Base-by-base conservation (phyloP, 1,139 yeast genomes). In the Kluyveromyces sp. region DNA sequence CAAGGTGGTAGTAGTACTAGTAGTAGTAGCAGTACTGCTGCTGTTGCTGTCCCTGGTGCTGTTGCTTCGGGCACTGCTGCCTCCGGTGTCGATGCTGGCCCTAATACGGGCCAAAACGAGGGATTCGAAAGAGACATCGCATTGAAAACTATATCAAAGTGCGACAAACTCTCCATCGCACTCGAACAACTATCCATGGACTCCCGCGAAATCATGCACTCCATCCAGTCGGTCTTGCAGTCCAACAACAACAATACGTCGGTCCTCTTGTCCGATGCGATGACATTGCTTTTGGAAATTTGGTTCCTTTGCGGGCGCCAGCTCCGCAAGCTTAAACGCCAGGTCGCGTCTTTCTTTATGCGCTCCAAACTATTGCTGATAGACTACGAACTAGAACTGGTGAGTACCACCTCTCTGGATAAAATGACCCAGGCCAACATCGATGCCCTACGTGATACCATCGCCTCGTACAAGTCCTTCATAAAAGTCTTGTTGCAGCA, bases 401-500 rank as follows among this genome's bases (percentile, higher is more conserved):
- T 50, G 33, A 43, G 39, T 25, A 27, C 41, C 29, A 31, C 38
- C 15, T 36, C 43, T 7, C 33, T 40, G 31, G 41, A 42, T n/a
- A 29, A 15, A n/a, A 35, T 35, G 26, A 42, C 50, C 21, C 39
- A 44, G 36, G 41, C 47, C 29, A 40, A 42, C 30, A 46, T 42
- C 27, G 38, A 48, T 38, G 34, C 50, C 30, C 39, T 47, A 4
- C 27, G 30, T 15, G 52, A 52, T 10, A 49, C 57, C 10, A 51
- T 59, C 8, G 46, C 42, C 5, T 55, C 61, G 4, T 59, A 57
- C 45, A 52, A 55, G 32, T 47, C 52, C 2, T 66, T 66, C 45
- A 63, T 67, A 33, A 56, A 59, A n/a, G 61, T 63, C 3, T 45
- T 67, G 33, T 57, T 66, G 6, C 58, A 59, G 33, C 69, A 65